A percentile compares a stretch with the other conserved stretches of the same genome.
Conservation (phyloP, 2,329 filamentous ascomycete genomes). For the Fusarium nurragi region DNA sequence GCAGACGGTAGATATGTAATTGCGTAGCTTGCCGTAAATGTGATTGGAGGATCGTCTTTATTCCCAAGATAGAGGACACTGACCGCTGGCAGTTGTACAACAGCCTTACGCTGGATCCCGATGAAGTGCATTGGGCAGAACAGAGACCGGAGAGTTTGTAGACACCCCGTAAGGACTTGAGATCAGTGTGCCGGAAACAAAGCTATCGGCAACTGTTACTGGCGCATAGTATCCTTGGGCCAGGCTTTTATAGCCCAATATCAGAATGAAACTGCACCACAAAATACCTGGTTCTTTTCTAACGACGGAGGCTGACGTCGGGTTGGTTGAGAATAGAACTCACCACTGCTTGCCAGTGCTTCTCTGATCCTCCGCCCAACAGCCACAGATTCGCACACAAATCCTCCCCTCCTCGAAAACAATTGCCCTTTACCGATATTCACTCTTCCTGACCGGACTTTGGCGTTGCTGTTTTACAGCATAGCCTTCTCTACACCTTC, state of each 20-base stretch:
- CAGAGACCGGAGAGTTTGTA: slow-evolving; percentile 55
- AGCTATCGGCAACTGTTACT: too few relatives aligned
- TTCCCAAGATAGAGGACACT: slow-evolving; percentile 58
- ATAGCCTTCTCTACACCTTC: neutral
- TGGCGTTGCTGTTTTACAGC: neutral
- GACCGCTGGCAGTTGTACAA: slow-evolving; percentile 69
- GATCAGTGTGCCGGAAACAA: slow-evolving; percentile 54
- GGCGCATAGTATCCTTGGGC: neutral
- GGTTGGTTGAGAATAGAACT: neutral
- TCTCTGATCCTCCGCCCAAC: neutral
- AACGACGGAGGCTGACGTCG: neutral
- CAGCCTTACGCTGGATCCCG: slow-evolving; percentile 61
- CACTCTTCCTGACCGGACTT: slow-evolving; percentile 8
- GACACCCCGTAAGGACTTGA: slow-evolving; percentile 54
- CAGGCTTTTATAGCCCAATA: slow-evolving; percentile 8
- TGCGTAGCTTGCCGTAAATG: slow-evolving; percentile 62
- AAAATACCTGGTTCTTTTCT: neutral
- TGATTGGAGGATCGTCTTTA: slow-evolving; percentile 67
- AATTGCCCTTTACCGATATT: neutral
- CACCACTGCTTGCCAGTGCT: slow-evolving; percentile 19
- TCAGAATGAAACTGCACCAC: neutral
- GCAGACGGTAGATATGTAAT: slow-evolving; percentile 63
- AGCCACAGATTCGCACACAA: neutral
- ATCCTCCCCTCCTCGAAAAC: neutral
- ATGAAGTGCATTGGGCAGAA: slow-evolving; percentile 57